Evolutionary conservation across 1,139 yeast species (phyloP), one percentile per base, ranked within the genome.

Genomic region (Protomyces inundatus): DNA sequence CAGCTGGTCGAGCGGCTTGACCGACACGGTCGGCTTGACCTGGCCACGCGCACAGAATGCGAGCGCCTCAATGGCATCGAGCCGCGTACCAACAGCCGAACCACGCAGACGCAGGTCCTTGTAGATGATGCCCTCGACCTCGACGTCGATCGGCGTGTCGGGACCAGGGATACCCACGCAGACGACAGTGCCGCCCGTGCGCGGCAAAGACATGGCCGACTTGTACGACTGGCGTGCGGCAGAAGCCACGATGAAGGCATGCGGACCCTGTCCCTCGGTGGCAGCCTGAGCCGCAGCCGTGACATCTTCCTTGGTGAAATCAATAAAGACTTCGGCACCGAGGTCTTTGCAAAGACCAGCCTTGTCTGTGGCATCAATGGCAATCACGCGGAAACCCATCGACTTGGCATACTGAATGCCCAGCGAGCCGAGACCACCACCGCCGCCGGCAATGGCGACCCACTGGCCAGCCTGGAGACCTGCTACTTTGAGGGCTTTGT

Each of bases 371-470:
- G 68, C 66, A 71, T 88, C 95, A 70, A 88, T 86, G 71, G 84
- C 93, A 64, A 87, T 68, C 65, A 86, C 90, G 74, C 91, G 81
- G 76, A 79, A 81, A 70, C 95, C 95, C 89, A 88, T 85, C 67
- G 90, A 91, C 75, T 80, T 82, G 67, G 91, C 95, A 77, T 85
- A 87, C 77, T 87, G 93, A 71, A 88, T 80, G 66, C 91, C 93
- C 67, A 87, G 78, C 59, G 90, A 82, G 67, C 95, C 95, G 72
- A 88, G 81, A 71, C 95, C 95, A 76, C 95, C 91, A 73, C 86
- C 89, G 65, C 91, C 93, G 77, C 95, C 95, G 67, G 89, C 83
- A 71, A 87, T 80, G 70, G 87, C 87, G 66, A 87, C 89, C 90
- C 90, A 87, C 72, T 87, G 83, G 72, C 95, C 95, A 59, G 93